Evolutionary conservation across 192 early-diverging fungal species (phyloP), one percentile per base, ranked within the genome.

Genomic region (Obelidium mucronatum): DNA sequence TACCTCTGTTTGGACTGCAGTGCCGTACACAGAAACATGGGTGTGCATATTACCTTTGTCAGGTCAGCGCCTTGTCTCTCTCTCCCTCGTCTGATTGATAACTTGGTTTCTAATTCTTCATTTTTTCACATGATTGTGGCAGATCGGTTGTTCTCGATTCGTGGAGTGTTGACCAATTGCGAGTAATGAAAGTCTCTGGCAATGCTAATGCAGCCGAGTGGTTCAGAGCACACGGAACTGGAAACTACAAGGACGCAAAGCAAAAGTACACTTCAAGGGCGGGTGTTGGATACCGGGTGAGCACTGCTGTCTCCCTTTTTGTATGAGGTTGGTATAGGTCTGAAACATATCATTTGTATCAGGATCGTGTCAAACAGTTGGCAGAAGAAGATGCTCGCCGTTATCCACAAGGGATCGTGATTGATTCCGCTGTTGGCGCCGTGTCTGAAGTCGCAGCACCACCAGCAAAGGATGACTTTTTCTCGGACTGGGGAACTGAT

Each of bases 1-100:
- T 99, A 96, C 73, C 84, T 99, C 52, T 99, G 97, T 80, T 88
- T 96, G 31, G 97, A 99, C 73, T 99, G 97, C 80, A 95, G 96
- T 15, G 90, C 95, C 2, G 93, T 94, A 30, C 97, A 99, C 77
- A 89, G 97, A 71, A 96, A 96, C 76, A 90, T 99, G 81, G 97
- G 97, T 44, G 97, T 98, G 13, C 97, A 99, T 75, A 95, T 98
- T 60, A 93, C 92, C 13, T 98, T 98, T 91, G 97, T 98, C 11
- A 87, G 97, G 93, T 95, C 60, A 19, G 44, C 19, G n/a, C n/a
- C n/a, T n/a, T n/a, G n/a, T n/a, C n/a, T n/a, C n/a, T n/a, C n/a
- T n/a, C n/a, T n/a, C n/a, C n/a, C n/a, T n/a, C n/a, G n/a, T n/a
- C n/a, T n/a, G n/a, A n/a, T n/a, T n/a, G n/a, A n/a, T n/a, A n/a